Evolutionary conservation across 176 grass and related monocot genomes (phyloP).

Genomic region (Aegilops tauschii): DNA sequence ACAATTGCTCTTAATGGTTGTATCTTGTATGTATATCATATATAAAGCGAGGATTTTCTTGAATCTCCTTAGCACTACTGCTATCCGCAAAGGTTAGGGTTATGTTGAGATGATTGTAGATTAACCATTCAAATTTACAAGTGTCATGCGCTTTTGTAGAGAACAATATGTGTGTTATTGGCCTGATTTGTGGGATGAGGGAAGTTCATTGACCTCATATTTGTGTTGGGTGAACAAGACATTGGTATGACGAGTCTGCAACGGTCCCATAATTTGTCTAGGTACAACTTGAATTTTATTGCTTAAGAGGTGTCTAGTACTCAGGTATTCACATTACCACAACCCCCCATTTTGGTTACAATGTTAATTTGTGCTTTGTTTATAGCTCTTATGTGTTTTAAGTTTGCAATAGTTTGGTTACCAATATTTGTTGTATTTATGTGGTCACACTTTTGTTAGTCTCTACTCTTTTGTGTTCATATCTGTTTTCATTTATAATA

Average conservation of each 20-base stretch:
- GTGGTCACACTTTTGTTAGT: no score
- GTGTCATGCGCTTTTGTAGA: slow-evolving; percentile 40
- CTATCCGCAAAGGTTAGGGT: background rate
- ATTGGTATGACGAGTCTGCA: slow-evolving; percentile 22
- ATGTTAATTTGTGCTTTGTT: background rate
- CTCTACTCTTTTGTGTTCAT: no score
- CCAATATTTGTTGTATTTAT: no score
- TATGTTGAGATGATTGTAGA: background rate
- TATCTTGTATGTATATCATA: background rate
- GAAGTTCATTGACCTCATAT: slow-evolving; percentile 73
- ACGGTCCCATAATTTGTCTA: slow-evolving; percentile 74
- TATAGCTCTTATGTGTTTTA: background rate
- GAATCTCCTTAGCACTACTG: background rate
- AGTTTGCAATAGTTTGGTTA: no score
- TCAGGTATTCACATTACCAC: background rate
- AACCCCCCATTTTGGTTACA: background rate
- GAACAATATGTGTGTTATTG: slow-evolving; percentile 70
- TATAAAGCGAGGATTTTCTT: background rate
- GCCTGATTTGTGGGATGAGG: slow-evolving; percentile 62
- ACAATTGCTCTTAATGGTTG: background rate
- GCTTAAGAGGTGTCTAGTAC: slow-evolving; percentile 62
- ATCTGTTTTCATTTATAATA: background rate
- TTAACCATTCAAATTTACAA: background rate
- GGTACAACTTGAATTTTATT: slow-evolving; percentile 89
- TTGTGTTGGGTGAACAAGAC: slow-evolving; percentile 70